Conservation (phyloP, 2,329 filamentous ascomycete genomes). For the Colletotrichum eremochloae region DNA sequence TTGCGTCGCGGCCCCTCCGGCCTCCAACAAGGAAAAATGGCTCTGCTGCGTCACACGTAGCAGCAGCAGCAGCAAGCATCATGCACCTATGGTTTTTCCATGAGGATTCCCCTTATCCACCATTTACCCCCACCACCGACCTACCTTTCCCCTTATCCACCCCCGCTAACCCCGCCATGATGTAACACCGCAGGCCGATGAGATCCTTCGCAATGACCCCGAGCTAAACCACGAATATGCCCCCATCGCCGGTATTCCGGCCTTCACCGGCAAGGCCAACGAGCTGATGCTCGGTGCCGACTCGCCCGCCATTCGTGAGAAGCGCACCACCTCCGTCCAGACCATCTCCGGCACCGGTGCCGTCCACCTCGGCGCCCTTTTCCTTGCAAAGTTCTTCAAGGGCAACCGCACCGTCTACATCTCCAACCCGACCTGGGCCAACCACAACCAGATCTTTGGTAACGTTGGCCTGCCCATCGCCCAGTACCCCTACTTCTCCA, state of each 20-base stretch:
- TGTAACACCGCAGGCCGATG: conserved; percentile 79
- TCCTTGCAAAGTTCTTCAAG: conserved; percentile 92
- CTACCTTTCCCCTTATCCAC: conserved; percentile 24
- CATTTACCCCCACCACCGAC: conserved; percentile 9
- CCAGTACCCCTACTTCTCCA: conserved; percentile 94
- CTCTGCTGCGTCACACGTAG: conserved; percentile 34
- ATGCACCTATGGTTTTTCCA: conserved; percentile 10
- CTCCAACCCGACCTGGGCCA: conserved; percentile 96
- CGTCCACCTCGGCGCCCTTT: conserved; percentile 91
- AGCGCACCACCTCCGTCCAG: conserved; percentile 85
- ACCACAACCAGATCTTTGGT: conserved; percentile 98
- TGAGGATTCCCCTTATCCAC: conserved; percentile 23
- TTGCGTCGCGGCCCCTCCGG: background rate
- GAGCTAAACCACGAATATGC: conserved; percentile 98
- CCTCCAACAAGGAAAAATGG: conserved; percentile 13
- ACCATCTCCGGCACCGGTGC: conserved; percentile 98
- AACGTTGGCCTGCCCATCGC: conserved; percentile 86
- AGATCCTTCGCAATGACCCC: conserved; percentile 88
- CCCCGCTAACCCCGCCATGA: conserved; percentile 42
- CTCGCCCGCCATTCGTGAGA: conserved; percentile 86
- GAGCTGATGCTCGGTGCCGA: conserved; percentile 87
- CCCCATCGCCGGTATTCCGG: conserved; percentile 88
- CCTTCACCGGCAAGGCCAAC: conserved; percentile 90
- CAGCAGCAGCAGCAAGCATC: conserved; percentile 9
- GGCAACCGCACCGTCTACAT: conserved; percentile 85